Evolutionary conservation across 345 rosid genomes (phyloP).

Genomic region (Noccaea caerulescens): DNA sequence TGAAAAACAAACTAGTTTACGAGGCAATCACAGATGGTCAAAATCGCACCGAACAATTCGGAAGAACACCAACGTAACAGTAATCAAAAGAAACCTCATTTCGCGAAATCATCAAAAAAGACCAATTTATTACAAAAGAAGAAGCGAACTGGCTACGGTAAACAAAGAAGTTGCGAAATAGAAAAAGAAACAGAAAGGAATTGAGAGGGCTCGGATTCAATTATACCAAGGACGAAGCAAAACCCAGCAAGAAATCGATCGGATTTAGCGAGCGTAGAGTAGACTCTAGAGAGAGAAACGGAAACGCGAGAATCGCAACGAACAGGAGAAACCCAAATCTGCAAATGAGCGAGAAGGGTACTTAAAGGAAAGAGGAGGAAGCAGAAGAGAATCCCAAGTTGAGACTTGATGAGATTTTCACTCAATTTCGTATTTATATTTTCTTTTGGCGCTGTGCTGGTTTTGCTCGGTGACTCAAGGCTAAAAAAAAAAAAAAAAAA

Average conservation of each 20-base stretch:
- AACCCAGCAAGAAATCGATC: conserved; percentile 25
- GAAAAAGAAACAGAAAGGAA: neutral
- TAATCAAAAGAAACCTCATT: neutral
- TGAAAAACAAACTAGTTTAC: no score
- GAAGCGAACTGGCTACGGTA: no score
- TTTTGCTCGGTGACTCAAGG: no score
- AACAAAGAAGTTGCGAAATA: neutral
- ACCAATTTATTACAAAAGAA: no score
- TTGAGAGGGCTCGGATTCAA: neutral
- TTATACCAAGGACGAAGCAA: conserved; percentile 22
- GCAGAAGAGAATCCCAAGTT: neutral
- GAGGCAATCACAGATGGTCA: neutral
- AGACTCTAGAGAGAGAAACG: neutral
- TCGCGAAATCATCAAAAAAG: neutral
- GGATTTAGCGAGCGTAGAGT: no score
- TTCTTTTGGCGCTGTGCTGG: neutral
- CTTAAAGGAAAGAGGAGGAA: neutral
- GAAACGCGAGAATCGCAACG: no score
- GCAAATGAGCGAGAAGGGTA: neutral
- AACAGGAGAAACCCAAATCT: neutral
- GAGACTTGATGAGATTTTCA: neutral
- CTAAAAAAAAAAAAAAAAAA: no score
- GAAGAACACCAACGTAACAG: neutral
- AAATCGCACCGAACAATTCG: neutral
- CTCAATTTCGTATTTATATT: neutral